Base-by-base conservation (phyloP, 2,329 filamentous ascomycete species). In the Phialemonium atrogriseum region DNA sequence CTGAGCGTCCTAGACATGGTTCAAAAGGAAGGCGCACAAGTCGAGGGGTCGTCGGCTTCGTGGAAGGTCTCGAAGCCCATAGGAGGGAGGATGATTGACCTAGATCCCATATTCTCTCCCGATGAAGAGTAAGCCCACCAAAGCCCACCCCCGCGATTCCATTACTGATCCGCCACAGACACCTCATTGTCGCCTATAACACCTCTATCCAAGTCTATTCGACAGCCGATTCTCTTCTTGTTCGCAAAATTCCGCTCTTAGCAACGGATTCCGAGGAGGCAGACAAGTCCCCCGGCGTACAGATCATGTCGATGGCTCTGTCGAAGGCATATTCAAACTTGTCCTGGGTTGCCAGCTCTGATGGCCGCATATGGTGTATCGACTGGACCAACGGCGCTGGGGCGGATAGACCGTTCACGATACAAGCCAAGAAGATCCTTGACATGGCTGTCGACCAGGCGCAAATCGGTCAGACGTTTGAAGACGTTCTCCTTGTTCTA, bases 161-260 rank as follows among this genome's bases (percentile, higher is more conserved):
- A 7, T 27, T 31, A 30, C 49, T 59, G 32, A 60, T 46, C 25
- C 5, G 7, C n/a, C 14, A 22, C 22, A 86, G 84, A 50, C 71
- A 80, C 56, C 54, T 95, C 23, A 77, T 95, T 35, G 55, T 94
- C 34, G 74, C 80, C 19, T 84, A 85, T 48, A 73, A 78, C 38
- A 79, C 74, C 17, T 80, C 80, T 8, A 66, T 95, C 33, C 82
- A 87, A 52, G 70, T 94, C 16, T 94, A 91, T 56, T 83, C 84
- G 2, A 75, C 84, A 18, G 66, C 74, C 41, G 87, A 86, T 33
- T 96, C 91, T 2, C 72, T 93, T 30, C 73, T 93, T 14, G 66
- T 85, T 27, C 78, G 85, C 43, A 75, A 77, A 34, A 79, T 95
- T 29, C 61, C 71, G 10, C 61, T 80, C 42, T 63, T 44, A 50